Evolutionary conservation across 352 stramenopile species (phyloP).

Genomic region (Globisporangium carolinianum): DNA sequence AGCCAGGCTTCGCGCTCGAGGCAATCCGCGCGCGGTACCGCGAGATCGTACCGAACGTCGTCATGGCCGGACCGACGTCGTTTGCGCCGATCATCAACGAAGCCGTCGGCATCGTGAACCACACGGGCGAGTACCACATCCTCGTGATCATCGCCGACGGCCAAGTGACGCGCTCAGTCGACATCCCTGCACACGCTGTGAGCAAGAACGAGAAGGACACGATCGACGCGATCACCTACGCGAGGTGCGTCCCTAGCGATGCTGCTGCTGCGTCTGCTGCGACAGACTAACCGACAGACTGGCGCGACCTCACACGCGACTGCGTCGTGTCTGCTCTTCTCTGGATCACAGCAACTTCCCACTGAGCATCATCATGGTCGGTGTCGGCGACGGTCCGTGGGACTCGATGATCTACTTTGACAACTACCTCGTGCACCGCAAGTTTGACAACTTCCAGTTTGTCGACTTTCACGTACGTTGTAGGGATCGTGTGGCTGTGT

Average conservation of each 20-base stretch:
- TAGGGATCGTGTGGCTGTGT: not conserved
- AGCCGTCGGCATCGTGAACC: constrained; percentile 73
- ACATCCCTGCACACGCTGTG: constrained; percentile 63
- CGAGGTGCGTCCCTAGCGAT: constrained; percentile 12
- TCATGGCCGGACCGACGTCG: constrained; percentile 78
- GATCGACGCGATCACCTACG: constrained; percentile 79
- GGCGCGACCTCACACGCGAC: not conserved
- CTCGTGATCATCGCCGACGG: constrained; percentile 86
- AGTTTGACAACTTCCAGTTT: constrained; percentile 88
- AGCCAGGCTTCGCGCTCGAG: constrained; percentile 57
- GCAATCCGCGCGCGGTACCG: constrained; percentile 60
- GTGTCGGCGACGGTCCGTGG: constrained; percentile 77
- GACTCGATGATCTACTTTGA: constrained; percentile 80
- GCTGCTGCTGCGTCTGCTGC: not conserved
- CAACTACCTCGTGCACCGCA: constrained; percentile 64
- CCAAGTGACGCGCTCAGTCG: constrained; percentile 78
- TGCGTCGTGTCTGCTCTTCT: not conserved
- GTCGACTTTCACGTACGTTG: constrained; percentile 65
- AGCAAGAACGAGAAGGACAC: constrained; percentile 86
- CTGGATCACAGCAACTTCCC: constrained; percentile 49
- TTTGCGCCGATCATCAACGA: constrained; percentile 86
- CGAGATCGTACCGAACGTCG: constrained; percentile 58
- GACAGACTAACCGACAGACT: not conserved
- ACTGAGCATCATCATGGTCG: constrained; percentile 75
- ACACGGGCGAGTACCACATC: constrained; percentile 77